A percentile compares a stretch with the other conserved stretches of the same genome.
phyloP scores from a whole-genome alignment of 768 basidiomycete genomes.

The Boletus huronensis region DNA sequence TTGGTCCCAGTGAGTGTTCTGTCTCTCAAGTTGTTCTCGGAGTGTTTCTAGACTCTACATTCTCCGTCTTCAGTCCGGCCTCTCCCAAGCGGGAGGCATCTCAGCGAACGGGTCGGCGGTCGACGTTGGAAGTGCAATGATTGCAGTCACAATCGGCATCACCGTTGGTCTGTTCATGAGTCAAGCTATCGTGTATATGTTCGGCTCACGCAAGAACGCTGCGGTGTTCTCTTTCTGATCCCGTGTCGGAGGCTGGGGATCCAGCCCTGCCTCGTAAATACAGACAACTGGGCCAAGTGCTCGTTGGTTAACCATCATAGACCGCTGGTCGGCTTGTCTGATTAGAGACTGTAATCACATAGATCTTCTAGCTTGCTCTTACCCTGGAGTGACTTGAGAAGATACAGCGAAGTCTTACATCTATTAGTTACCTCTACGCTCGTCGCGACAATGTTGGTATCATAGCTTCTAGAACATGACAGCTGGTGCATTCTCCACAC shows the following conservation, averaged over 20 bases:
- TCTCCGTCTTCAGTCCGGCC: constrained; percentile 54
- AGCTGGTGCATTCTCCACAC: constrained; percentile 83
- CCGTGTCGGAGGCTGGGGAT: background rate
- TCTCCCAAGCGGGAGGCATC: constrained; percentile 84
- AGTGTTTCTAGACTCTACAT: background rate
- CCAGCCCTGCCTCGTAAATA: constrained; percentile 1
- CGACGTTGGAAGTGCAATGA: constrained; percentile 84
- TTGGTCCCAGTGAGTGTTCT: constrained; percentile 69
- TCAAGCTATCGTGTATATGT: constrained; percentile 82
- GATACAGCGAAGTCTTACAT: constrained; percentile 4
- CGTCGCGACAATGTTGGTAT: constrained; percentile 3
- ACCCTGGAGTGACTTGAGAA: background rate
- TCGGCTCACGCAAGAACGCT: constrained; percentile 78
- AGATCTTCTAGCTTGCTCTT: background rate
- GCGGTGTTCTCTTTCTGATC: constrained; percentile 78
- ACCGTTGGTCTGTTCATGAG: constrained; percentile 89
- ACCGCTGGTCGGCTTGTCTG: constrained; percentile 8
- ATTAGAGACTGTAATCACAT: background rate
- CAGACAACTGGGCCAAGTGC: background rate
- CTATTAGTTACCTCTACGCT: constrained; percentile 3
- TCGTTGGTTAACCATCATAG: background rate
- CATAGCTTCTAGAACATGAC: constrained; percentile 69
- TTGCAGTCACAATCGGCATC: constrained; percentile 86
- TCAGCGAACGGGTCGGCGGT: constrained; percentile 78
- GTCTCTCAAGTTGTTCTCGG: background rate